These are phyloP conservation scores for Debaryomyces prosopidis DNA, from an alignment of 805 yeast species.

Conservation along the genomic window DNA sequence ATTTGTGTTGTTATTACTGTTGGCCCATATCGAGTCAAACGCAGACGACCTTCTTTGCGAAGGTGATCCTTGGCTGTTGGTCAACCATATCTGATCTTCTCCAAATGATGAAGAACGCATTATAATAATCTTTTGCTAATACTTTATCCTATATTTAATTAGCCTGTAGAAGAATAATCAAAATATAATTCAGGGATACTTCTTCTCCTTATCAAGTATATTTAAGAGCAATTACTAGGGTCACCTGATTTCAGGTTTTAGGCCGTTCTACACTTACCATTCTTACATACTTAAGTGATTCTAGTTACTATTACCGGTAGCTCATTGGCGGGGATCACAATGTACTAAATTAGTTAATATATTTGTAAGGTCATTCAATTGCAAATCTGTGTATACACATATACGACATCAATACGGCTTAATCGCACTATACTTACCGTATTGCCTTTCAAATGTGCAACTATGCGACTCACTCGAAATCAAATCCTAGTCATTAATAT, in stretches of 20 bases:
- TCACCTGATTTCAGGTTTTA: background rate
- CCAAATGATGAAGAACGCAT: conserved; percentile 12
- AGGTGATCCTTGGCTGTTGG: background rate
- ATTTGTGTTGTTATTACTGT: conserved; percentile 3
- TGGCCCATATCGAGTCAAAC: conserved; percentile 18
- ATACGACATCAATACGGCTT: background rate
- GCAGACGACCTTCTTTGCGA: conserved; percentile 11
- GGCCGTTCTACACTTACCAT: background rate
- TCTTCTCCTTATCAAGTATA: background rate
- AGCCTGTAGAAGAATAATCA: no score
- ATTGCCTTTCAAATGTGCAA: no score
- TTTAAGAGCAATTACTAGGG: background rate
- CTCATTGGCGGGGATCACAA: background rate
- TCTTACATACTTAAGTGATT: background rate
- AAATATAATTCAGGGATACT: background rate
- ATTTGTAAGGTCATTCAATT: background rate
- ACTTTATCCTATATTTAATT: background rate
- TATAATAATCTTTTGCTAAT: background rate
- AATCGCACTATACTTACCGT: no score
- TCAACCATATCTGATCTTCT: conserved; percentile 6
- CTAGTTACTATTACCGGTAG: background rate
- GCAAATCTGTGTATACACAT: background rate
- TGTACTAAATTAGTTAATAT: background rate
- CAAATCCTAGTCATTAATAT: no score
- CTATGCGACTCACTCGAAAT: no score